Evolutionary conservation across 371 early-diverging fungal species (phyloP), one percentile per base, ranked within the genome.

Genomic region (Phascolomyces articulosus): DNA sequence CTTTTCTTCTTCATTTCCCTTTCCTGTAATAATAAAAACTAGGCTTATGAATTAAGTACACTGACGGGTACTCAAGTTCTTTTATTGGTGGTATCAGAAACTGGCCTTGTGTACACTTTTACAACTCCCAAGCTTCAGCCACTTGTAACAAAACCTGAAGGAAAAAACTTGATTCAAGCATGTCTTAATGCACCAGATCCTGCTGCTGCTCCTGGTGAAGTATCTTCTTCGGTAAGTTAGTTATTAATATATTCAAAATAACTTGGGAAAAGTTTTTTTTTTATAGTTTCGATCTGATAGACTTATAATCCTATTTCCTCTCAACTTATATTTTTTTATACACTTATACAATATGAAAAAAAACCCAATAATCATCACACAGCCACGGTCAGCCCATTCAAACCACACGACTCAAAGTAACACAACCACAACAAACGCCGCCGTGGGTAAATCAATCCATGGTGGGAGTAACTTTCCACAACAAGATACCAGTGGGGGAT

Each of bases 31-130:
- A n/a, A 53, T 27, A 71, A 21, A 15, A 1, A 44, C 8, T n/a
- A 95, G 91, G 99, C 99, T n/a, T 97, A 94, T 69, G 99, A 99
- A 75, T 85, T 99, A 18, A 91, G 91, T 72, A 95, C 97, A 1
- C 83, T 99, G 66, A 99, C 99, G 8, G 98, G 98, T 51, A 97
- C 98, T 3, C 96, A 99, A 77, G 96, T 99, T 40, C 84, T 99
- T 58, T 82, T 99, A 49, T 75, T 99, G 40, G 94, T 99, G 4
- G 98, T 98, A 18, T 95, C 97, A 4, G 99, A 97, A 75, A 97
- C 96, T 40, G 98, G 99, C n/a, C 92, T 97, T 61, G 99, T 99
- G 18, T 99, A 98, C 79, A 98, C 99, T 3, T 99, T 97, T 76
- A 97, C 99, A 10, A 98, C 99, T 15, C 92, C 94, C 40, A 98